Conservation (phyloP, 1,139 yeast genomes). For the Candida sanyaensis region DNA sequence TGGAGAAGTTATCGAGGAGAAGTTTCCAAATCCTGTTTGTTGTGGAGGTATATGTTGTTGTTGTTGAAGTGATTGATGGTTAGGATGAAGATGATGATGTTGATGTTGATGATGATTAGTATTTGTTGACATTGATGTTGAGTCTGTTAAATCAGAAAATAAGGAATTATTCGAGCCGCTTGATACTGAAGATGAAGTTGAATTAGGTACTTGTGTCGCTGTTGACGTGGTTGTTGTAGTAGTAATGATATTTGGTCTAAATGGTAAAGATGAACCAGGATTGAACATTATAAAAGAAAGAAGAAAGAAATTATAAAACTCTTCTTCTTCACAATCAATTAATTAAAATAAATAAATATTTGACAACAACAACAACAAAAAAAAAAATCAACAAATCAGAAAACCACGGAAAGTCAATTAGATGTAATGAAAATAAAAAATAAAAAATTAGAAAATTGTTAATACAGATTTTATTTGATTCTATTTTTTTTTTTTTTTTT, state of each 20-base stretch:
- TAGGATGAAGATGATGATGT: not conserved
- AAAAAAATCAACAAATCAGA: too few species aligned
- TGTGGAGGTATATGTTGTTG: not conserved
- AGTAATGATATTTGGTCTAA: constrained; percentile 1
- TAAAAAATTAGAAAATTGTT: too few species aligned
- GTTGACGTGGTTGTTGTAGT: not conserved
- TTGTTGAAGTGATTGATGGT: not conserved
- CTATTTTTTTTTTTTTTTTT: too few species aligned
- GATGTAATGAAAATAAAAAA: too few species aligned
- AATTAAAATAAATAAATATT: too few species aligned
- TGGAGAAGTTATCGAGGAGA: not conserved
- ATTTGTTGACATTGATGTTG: not conserved
- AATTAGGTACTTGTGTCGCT: not conserved
- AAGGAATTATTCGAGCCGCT: constrained; percentile 1
- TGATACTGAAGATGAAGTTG: constrained; percentile 5
- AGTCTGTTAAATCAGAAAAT: constrained; percentile 3
- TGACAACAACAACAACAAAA: too few species aligned
- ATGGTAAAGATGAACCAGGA: not conserved
- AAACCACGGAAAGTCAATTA: too few species aligned
- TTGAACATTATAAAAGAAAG: not conserved
- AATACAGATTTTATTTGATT: too few species aligned
- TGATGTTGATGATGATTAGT: not conserved
- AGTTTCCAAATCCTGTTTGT: not conserved
- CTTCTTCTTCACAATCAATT: not conserved
- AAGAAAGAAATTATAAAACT: not conserved